Percentiles rank a stretch among this genome's conserved stretches.
phyloP scores from a whole-genome alignment of 1,284 basidiomycete genomes.

The Pseudozyma thailandica region DNA sequence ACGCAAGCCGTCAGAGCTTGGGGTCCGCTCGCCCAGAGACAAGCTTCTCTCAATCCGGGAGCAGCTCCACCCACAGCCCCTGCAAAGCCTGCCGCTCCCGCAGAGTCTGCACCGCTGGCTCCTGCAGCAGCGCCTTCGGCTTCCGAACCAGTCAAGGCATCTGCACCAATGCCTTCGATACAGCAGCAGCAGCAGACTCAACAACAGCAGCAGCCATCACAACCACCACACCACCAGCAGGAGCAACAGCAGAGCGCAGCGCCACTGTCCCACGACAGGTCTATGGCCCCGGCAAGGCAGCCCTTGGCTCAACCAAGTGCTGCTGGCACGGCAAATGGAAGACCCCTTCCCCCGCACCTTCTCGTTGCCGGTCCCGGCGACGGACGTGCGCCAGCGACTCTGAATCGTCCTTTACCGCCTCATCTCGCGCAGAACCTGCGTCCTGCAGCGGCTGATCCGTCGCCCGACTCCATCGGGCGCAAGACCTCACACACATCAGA shows the following conservation, averaged over 20 bases:
- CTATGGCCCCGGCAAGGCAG: slow-evolving; percentile 1
- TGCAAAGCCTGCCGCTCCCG: slow-evolving; percentile 7
- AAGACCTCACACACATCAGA: slow-evolving; percentile 31
- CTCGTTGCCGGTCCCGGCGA: slow-evolving; percentile 27
- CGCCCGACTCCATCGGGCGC: slow-evolving; percentile 14
- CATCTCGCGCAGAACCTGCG: slow-evolving; percentile 47
- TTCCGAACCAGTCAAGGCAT: slow-evolving; percentile 12
- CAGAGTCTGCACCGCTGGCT: slow-evolving; percentile 17
- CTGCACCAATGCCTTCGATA: slow-evolving; percentile 7
- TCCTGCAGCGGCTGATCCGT: slow-evolving; percentile 15
- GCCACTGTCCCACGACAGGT: slow-evolving; percentile 8
- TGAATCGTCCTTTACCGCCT: slow-evolving; percentile 45
- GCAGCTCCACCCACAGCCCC: slow-evolving; percentile 23
- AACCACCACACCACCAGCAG: slow-evolving; percentile 9
- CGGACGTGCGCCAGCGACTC: slow-evolving; percentile 7
- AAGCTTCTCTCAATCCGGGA: slow-evolving; percentile 50
- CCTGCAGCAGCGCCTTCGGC: slow-evolving; percentile 9
- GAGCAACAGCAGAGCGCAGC: slow-evolving; percentile 12
- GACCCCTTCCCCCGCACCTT: slow-evolving; percentile 40
- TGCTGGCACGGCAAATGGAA: slow-evolving; percentile 12
- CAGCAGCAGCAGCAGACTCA: slow-evolving; percentile 18
- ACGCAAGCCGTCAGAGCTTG: slow-evolving; percentile 48
- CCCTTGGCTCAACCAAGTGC: neutral
- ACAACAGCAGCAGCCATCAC: slow-evolving; percentile 15
- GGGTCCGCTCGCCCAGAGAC: slow-evolving; percentile 63